Base-by-base conservation (phyloP, 169 alveolate species). In the Cryptosporidium baileyi region DNA sequence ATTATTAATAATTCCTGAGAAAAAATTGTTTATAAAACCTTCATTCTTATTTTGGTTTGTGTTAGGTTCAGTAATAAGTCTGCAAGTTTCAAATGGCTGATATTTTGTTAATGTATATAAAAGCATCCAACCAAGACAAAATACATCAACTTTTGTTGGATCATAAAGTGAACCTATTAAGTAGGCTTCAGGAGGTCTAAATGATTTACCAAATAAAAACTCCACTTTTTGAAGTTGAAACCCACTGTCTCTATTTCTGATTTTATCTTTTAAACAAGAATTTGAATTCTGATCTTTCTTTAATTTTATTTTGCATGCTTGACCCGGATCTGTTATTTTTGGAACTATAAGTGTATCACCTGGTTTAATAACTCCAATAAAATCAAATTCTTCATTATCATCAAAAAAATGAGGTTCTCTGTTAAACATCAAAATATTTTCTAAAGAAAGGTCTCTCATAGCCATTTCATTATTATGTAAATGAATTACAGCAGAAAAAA, bases 161-260 rank as follows among this genome's bases (percentile, higher is more conserved):
- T 90, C 92, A 67, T 90, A 91, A 28, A 52, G 17, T 3, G 85
- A 54, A 8, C 67, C 67, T 19, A 47, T 85, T 79, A 30, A 49
- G 63, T 91, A 90, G 44, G 91, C 91, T 67, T 91, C 94, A 24
- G 94, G 94, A n/a, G 94, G 93, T 8, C 94, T 80, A 63, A 91
- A 91, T 19, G 91, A 89, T 65, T 91, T 91, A 8, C 94, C 94
- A 62, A 91, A 91, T 19, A 82, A 61, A 41, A 74, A 74, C 4
- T 74, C 85, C 26, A 74, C 85, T 54, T 74, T 54, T 54, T 74
- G 85, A 54, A 74, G 85, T 36, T 74, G 61, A 57, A 30, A 74
- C 3, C 67, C 67, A 19, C 67, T 74, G 38, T 74, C 85, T 34
- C 67, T 74, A 51, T 65, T 54, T 17, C 41, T 65, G 4, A 44